Base-by-base conservation (phyloP, 208 protist species). In the Trypanosoma scelopori region DNA sequence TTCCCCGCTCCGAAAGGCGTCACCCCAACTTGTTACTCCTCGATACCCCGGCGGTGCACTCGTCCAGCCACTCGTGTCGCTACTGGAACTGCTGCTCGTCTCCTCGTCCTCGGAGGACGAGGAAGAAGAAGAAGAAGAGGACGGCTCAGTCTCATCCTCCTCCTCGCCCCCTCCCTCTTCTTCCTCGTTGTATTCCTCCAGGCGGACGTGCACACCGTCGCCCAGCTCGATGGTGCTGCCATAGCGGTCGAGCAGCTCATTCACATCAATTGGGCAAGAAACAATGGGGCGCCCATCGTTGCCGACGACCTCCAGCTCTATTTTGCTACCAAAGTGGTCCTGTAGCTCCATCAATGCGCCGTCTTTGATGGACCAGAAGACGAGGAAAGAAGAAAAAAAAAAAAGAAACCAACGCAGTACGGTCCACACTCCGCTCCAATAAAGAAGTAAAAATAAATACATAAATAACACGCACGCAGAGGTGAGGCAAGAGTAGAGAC, bases 301-400 rank as follows among this genome's bases (percentile, higher is more conserved):
- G 30, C 69, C 76, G 1, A 95, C 83, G 22, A 95, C 49, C 69
- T 95, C 77, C 12, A 95, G 55, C 47, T 88, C 80, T 45, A 95
- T 75, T 9, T 78, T 53, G 12, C 69, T 55, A 25, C 68, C 58
- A 41, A 49, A 35, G 20, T 57, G 22, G 7, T 61, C 23, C 23
- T 45, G 20, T 39, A 18, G 39, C 20, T 60, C 47, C 49, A 61
- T 55, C 5, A 51, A 12, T 32, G 11, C 22, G 23, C 30, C 13
- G 23, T 48, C 13, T 18, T 22, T 52, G 39, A 32, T 32, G 28
- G 37, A n/a, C 48, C 23, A 37, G 35, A 45, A 3, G 5, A 23
- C n/a, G n/a, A n/a, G n/a, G n/a, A n/a, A n/a, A n/a, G n/a, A n/a
- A n/a, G 32, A 47, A 50, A 37, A 47, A 51, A 13, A 55, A 43